Evolutionary conservation across 768 basidiomycete genomes (phyloP).

Genomic region (Mrakia frigida): DNA sequence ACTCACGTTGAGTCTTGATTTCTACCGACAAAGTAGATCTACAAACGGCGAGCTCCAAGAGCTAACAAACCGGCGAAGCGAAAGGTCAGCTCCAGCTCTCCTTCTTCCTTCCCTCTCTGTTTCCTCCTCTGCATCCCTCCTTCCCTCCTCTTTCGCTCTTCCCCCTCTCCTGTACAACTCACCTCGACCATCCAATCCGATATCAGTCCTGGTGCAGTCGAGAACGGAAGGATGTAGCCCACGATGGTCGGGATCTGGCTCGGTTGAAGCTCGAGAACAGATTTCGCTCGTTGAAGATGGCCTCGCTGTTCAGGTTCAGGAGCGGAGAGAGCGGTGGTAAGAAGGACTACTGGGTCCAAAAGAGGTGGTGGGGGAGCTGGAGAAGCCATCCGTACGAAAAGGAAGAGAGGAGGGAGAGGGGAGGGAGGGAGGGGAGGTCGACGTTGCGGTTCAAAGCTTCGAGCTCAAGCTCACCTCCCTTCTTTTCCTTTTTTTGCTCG

Average conservation of each 20-base stretch:
- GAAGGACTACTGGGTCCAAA: conserved; percentile 20
- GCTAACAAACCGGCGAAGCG: conserved; percentile 4
- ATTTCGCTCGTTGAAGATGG: conserved; percentile 12
- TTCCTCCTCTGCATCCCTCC: too few species aligned
- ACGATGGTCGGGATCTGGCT: conserved; percentile 24
- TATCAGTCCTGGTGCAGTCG: not conserved
- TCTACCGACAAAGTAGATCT: conserved; percentile 26
- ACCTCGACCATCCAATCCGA: conserved; percentile 19
- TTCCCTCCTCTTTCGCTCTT: too few species aligned
- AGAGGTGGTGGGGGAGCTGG: not conserved
- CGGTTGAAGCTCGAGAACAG: conserved; percentile 16
- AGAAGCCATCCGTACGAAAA: not conserved
- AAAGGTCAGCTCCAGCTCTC: not conserved
- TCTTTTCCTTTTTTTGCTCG: too few species aligned
- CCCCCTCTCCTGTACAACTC: not conserved
- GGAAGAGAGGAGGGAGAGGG: not conserved
- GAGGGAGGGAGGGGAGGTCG: not conserved
- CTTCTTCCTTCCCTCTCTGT: too few species aligned
- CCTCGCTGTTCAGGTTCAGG: conserved; percentile 1
- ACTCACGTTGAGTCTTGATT: conserved; percentile 24
- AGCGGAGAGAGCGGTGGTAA: conserved; percentile 29
- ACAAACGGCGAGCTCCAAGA: conserved; percentile 30
- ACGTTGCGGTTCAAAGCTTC: not conserved
- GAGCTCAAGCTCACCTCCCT: not conserved
- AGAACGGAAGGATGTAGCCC: conserved; percentile 28